These are phyloP conservation scores for Colletotrichum caudatum DNA, from an alignment of 2,329 filamentous ascomycete genomes.

Conservation along the genomic window DNA sequence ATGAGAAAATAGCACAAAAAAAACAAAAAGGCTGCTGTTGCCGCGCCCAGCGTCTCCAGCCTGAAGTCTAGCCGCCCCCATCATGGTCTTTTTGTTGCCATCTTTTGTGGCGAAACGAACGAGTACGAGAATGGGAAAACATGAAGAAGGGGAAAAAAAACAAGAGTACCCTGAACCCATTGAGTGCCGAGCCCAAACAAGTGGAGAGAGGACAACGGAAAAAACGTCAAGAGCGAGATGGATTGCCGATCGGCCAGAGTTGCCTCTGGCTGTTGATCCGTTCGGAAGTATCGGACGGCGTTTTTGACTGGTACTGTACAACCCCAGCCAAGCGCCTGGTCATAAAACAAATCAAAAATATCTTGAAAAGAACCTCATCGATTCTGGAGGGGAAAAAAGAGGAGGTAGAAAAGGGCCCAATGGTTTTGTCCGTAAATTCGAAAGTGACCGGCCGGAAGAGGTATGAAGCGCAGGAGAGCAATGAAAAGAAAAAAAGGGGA, in stretches of 20 bases:
- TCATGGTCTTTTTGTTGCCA: slow-evolving; percentile 36
- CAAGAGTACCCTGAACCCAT: neutral
- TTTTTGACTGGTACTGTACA: slow-evolving; percentile 39
- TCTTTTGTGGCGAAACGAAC: slow-evolving; percentile 26
- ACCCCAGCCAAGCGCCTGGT: slow-evolving; percentile 38
- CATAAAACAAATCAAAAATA: slow-evolving; percentile 2
- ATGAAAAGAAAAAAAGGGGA: neutral
- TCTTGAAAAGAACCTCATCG: slow-evolving; percentile 15
- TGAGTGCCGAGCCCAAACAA: too few relatives aligned
- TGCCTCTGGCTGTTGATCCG: slow-evolving; percentile 31
- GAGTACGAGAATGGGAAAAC: neutral
- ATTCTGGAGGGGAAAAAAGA: neutral
- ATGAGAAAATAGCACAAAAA: neutral
- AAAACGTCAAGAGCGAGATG: slow-evolving; percentile 14
- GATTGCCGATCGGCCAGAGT: slow-evolving; percentile 36
- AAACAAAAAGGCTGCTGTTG: neutral
- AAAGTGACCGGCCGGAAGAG: slow-evolving; percentile 40
- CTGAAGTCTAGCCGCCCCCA: slow-evolving; percentile 38
- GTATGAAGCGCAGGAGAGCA: slow-evolving; percentile 14
- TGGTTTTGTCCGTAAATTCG: slow-evolving; percentile 24
- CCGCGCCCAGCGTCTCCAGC: slow-evolving; percentile 7
- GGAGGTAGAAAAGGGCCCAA: slow-evolving; percentile 33
- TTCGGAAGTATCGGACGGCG: slow-evolving; percentile 10
- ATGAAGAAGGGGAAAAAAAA: neutral
- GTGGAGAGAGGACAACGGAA: neutral